phyloP scores from a whole-genome alignment of 2,329 filamentous ascomycete species.

The Colletotrichum plurivorum region DNA sequence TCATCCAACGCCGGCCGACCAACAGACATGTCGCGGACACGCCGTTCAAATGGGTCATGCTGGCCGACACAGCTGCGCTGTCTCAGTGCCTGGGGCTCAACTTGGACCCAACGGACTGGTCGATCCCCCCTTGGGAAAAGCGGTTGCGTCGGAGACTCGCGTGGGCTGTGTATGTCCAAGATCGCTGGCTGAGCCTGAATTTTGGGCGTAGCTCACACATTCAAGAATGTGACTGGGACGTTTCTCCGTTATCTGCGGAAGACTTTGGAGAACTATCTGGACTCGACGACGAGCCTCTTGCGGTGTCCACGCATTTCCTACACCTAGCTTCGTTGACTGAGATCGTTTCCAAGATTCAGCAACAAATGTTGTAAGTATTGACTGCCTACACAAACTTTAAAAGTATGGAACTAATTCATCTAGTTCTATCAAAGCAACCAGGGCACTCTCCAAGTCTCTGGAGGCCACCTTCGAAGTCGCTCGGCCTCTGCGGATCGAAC shows the following conservation, averaged over 20 bases:
- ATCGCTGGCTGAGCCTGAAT: slow-evolving; percentile 29
- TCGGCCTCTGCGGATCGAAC: slow-evolving; percentile 24
- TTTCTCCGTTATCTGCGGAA: background rate
- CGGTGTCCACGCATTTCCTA: slow-evolving; percentile 18
- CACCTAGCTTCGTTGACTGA: slow-evolving; percentile 19
- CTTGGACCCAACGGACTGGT: slow-evolving; percentile 20
- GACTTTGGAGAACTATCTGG: slow-evolving; percentile 6
- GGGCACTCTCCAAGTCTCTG: slow-evolving; percentile 12
- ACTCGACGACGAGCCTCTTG: background rate
- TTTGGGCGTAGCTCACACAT: slow-evolving; percentile 30
- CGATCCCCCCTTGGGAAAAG: slow-evolving; percentile 29
- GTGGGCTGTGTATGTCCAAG: slow-evolving; percentile 29
- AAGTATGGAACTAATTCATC: background rate
- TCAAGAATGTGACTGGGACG: slow-evolving; percentile 31
- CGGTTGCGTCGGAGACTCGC: slow-evolving; percentile 24
- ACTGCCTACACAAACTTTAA: background rate
- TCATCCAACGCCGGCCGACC: slow-evolving; percentile 32
- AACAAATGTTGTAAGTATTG: slow-evolving; percentile 26
- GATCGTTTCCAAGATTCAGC: slow-evolving; percentile 32
- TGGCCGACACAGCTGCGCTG: slow-evolving; percentile 25
- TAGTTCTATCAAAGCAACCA: slow-evolving; percentile 22
- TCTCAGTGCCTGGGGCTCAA: slow-evolving; percentile 31
- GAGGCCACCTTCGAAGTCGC: slow-evolving; percentile 31
- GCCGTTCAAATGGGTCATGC: slow-evolving; percentile 37
- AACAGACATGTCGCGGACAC: slow-evolving; percentile 34